Base-by-base conservation (phyloP, 2,329 filamentous ascomycete genomes). In the Didymella pomorum region DNA sequence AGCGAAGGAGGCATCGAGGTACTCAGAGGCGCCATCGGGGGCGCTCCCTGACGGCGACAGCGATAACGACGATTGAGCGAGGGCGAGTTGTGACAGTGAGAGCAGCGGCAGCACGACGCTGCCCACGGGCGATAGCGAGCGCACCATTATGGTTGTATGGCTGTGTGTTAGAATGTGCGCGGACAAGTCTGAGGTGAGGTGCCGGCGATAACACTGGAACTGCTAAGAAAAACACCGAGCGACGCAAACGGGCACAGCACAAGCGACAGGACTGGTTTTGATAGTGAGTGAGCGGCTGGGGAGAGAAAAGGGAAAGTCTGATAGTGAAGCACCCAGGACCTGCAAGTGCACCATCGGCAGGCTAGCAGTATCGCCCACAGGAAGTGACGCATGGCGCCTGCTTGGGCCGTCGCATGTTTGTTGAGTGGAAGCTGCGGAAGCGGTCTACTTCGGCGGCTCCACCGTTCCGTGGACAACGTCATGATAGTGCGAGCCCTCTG, bases 1-100 rank as follows among this genome's bases (percentile, higher is more conserved):
- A 10, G 80, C 81, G 63, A 79, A 83, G 1, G 79, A 80, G 9
- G 78, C 76, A 64, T 77, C 71, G 56, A 83, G 61, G 31, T 71
- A 68, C 33, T 71, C 65, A 7, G 75, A 79, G 33, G 76, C 70
- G 37, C 61, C 67, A 42, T 59, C 61, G 10, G 73, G 63, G 7
- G 74, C 70, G 21, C 61, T 70, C n/a, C 65, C 56, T 7, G 69
- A 60, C 25, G 72, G 67, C 18, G 73, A 70, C 35, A 78, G 54
- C 42, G 75, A 74, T 25, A 76, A 70, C 14, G 52, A 63, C 20
- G 52, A 63, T 59, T 76, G 72, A 37, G 75, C 72, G 58, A 68
- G 48, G 57, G 63, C 66, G 45, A 55, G 23, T 26, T 65, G 57
- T 58, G 63, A 66, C 23, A 56, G 56, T 26, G 67, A 64, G 23